Evolutionary conservation across 78 protist species (phyloP).

Genomic region (Tieghemostelium lacteum): DNA sequence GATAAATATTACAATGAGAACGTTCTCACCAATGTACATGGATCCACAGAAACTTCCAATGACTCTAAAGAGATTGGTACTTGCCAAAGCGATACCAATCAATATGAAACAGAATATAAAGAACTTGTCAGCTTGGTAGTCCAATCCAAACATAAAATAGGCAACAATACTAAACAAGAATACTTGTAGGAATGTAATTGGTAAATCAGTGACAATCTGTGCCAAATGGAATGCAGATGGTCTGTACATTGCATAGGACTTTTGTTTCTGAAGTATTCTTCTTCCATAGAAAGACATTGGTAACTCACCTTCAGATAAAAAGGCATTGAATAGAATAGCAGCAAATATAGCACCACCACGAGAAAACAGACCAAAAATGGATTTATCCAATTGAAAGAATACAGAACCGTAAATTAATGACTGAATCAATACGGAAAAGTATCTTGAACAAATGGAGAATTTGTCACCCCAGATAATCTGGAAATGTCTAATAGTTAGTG

Average conservation of each 20-base stretch:
- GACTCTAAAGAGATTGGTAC: slow-evolving; percentile 53
- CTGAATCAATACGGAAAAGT: slow-evolving; percentile 34
- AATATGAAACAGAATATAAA: slow-evolving; percentile 52
- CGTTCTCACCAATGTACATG: slow-evolving; percentile 11
- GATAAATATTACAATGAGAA: slow-evolving; percentile 13
- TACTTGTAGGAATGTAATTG: slow-evolving; percentile 45
- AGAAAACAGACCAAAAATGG: slow-evolving; percentile 24
- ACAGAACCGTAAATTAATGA: slow-evolving; percentile 54
- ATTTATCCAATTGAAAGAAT: not conserved
- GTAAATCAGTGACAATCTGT: slow-evolving; percentile 62
- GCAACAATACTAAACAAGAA: slow-evolving; percentile 43
- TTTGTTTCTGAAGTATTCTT: slow-evolving; percentile 61
- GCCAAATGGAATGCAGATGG: slow-evolving; percentile 78
- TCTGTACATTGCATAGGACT: slow-evolving; percentile 63
- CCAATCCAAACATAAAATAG: slow-evolving; percentile 73
- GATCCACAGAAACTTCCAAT: slow-evolving; percentile 65
- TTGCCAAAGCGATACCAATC: slow-evolving; percentile 37
- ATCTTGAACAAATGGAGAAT: slow-evolving; percentile 40
- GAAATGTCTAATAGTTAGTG: slow-evolving; percentile 29
- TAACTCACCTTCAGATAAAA: slow-evolving; percentile 50
- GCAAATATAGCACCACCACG: slow-evolving; percentile 68
- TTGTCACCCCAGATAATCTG: slow-evolving; percentile 67
- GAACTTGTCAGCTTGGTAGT: slow-evolving; percentile 54
- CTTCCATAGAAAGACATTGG: slow-evolving; percentile 42
- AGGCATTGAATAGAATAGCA: slow-evolving; percentile 53